Percentiles rank a stretch among this genome's conserved stretches.
Evolutionary conservation across 176 grass and related monocot species (phyloP).

Genomic region (Oryza longistaminata): DNA sequence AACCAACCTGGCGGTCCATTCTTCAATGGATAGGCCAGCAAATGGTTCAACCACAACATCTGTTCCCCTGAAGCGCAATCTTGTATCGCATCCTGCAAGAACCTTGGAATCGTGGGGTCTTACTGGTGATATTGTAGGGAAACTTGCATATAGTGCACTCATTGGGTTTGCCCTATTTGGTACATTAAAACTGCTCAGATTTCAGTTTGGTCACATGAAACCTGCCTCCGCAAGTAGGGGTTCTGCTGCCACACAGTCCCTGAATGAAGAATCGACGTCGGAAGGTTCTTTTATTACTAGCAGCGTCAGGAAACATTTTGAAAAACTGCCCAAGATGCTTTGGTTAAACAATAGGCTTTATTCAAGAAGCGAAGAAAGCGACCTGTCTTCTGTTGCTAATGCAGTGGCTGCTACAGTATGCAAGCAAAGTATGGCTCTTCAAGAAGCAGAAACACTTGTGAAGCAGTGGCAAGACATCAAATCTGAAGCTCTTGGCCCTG

Average conservation of each 20-base stretch:
- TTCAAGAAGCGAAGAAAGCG: conserved; percentile 33
- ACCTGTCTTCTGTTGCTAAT: conserved; percentile 26
- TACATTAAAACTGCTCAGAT: conserved; percentile 57
- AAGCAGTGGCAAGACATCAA: conserved; percentile 93
- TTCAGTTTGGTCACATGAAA: conserved; percentile 57
- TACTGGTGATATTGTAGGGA: conserved; percentile 56
- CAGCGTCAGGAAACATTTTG: conserved; percentile 49
- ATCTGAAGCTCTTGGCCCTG: conserved; percentile 83
- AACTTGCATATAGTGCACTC: conserved; percentile 60
- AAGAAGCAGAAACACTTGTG: conserved; percentile 81
- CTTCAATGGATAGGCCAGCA: conserved; percentile 40
- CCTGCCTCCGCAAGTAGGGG: conserved; percentile 22
- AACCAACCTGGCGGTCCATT: conserved; percentile 55
- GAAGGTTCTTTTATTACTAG: conserved; percentile 41
- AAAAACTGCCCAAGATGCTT: conserved; percentile 58
- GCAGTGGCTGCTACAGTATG: conserved; percentile 1
- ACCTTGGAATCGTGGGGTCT: conserved; percentile 54
- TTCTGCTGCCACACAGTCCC: conserved; percentile 25
- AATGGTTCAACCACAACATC: conserved; percentile 42
- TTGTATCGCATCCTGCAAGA: conserved; percentile 52
- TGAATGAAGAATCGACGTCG: conserved; percentile 38
- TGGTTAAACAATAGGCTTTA: conserved; percentile 45
- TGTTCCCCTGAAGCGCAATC: conserved; percentile 67
- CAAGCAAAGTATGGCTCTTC: conserved; percentile 64
- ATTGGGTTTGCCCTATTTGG: conserved; percentile 64